phyloP scores from a whole-genome alignment of 495 filamentous ascomycete species.

The Podospora pseudocomata region DNA sequence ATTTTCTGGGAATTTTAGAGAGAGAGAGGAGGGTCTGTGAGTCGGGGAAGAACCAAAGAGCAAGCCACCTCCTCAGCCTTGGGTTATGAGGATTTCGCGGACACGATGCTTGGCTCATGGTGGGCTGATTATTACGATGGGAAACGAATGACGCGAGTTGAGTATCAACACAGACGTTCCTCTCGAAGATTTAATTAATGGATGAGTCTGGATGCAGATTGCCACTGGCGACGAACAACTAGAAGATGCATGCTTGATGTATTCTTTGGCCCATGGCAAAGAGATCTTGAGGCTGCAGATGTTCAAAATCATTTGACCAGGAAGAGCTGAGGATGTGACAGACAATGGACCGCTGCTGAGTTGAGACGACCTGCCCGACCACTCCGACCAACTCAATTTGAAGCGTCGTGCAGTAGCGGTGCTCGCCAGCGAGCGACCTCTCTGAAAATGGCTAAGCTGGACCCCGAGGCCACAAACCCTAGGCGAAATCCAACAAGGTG shows the following conservation, averaged over 20 bases:
- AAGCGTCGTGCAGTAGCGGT: background rate
- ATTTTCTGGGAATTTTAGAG: background rate
- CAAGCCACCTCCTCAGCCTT: background rate
- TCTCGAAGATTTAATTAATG: too few species aligned
- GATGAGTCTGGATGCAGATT: too few species aligned
- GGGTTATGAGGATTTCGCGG: background rate
- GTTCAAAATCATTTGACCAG: too few species aligned
- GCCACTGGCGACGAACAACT: too few species aligned
- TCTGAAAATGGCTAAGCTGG: background rate
- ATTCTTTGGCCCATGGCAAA: too few species aligned
- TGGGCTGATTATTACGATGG: background rate
- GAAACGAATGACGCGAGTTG: background rate
- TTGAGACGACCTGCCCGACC: background rate
- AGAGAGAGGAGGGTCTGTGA: background rate
- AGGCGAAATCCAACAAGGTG: background rate
- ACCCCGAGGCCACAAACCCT: background rate
- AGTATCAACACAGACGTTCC: too few species aligned
- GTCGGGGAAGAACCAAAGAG: background rate
- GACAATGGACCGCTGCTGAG: background rate
- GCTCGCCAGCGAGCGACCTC: background rate
- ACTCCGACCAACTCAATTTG: too few species aligned
- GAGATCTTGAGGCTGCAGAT: too few species aligned
- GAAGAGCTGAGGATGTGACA: background rate
- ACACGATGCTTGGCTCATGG: background rate
- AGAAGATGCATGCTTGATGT: too few species aligned